Evolutionary conservation across 805 yeast genomes (phyloP).

Genomic region (Candida jianshihensis): DNA sequence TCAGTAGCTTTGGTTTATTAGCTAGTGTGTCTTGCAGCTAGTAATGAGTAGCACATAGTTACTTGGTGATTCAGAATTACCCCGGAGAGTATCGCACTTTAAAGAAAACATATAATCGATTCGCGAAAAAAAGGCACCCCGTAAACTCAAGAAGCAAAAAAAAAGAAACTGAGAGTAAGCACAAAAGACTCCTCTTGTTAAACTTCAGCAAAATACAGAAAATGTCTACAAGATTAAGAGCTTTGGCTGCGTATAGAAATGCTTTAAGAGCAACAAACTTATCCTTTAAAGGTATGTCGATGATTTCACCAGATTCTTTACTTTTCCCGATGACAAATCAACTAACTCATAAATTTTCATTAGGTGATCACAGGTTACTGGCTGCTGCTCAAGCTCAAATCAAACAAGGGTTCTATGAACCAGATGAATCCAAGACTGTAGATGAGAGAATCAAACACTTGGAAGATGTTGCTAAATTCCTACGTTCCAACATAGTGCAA

Average conservation of each 20-base stretch:
- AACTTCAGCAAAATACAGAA: not conserved
- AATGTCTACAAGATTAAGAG: constrained; percentile 13
- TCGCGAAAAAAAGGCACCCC: no score
- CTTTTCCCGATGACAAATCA: no score
- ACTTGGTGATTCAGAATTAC: no score
- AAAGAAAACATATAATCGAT: no score
- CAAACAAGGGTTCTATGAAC: constrained; percentile 43
- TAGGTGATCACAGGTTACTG: constrained; percentile 35
- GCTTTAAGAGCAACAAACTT: constrained; percentile 60
- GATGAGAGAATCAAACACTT: constrained; percentile 49
- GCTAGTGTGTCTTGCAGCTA: no score
- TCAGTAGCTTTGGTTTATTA: no score
- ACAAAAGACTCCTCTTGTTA: no score
- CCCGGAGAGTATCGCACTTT: no score
- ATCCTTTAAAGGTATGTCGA: constrained; percentile 41
- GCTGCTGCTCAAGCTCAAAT: constrained; percentile 55
- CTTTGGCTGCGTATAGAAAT: constrained; percentile 52
- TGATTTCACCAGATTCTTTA: no score
- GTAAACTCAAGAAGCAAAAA: no score
- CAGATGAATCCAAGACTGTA: constrained; percentile 41
- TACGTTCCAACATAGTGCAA: constrained; percentile 79
- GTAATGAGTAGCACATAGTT: no score
- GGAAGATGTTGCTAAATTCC: constrained; percentile 63
- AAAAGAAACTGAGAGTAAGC: not conserved
- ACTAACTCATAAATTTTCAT: constrained; percentile 11